A percentile compares a stretch with the other conserved stretches of the same genome.
These are phyloP conservation scores for Capronia epimyces DNA, from an alignment of 2,329 filamentous ascomycete genomes.

Conservation along the genomic window DNA sequence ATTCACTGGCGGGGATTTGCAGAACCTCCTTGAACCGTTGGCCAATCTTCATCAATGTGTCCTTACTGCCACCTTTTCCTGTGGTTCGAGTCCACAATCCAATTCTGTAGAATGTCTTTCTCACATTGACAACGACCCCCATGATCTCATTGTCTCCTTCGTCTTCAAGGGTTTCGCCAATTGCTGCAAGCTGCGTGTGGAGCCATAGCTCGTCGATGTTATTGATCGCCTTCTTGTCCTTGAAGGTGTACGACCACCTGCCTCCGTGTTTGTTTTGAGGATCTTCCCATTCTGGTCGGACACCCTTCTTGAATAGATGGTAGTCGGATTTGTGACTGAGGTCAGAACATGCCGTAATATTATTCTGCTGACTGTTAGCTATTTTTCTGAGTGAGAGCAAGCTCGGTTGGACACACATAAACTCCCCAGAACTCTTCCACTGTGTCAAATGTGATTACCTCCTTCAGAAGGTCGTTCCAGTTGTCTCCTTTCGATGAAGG, in stretches of 20 bases:
- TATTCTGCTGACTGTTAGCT: constrained; percentile 64
- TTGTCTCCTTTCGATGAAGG: constrained; percentile 68
- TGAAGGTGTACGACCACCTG: constrained; percentile 98
- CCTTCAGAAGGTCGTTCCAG: constrained; percentile 97
- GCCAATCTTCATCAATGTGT: constrained; percentile 78
- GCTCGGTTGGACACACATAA: constrained; percentile 67
- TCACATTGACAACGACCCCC: constrained; percentile 98
- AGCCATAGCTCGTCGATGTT: constrained; percentile 96
- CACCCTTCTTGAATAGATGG: constrained; percentile 96
- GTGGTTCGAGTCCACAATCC: constrained; percentile 95
- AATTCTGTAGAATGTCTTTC: constrained; percentile 96
- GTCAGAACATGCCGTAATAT: constrained; percentile 92
- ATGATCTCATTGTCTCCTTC: constrained; percentile 89
- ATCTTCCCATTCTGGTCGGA: constrained; percentile 98
- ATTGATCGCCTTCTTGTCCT: constrained; percentile 84
- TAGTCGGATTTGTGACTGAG: constrained; percentile 97
- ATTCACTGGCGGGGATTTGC: constrained; percentile 67
- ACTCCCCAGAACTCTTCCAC: constrained; percentile 99
- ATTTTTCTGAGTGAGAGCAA: background rate
- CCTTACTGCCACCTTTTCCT: constrained; percentile 82
- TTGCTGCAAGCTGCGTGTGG: constrained; percentile 91
- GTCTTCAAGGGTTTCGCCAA: constrained; percentile 94
- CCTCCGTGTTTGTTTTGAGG: constrained; percentile 97
- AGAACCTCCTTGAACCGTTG: constrained; percentile 88
- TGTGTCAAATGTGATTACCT: constrained; percentile 97